Base-by-base conservation (phyloP, 257 asterid species). In the Solanum etuberosum region DNA sequence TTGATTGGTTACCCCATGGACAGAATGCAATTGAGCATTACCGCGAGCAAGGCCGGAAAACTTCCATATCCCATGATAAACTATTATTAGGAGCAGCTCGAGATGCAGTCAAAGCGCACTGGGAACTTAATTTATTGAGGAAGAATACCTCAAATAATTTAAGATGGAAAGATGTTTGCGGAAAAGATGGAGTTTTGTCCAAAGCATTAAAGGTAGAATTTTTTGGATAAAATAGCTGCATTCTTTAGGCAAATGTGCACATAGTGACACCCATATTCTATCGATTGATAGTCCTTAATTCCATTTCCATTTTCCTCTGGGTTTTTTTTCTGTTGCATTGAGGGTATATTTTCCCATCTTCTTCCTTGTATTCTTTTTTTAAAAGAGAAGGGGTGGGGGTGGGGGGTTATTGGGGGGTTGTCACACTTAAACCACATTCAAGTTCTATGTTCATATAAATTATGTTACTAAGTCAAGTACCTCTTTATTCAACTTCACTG, bases 1-100 rank as follows among this genome's bases (percentile, higher is more conserved):
- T 97, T 90, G 99, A 97, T 88, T 97, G 99, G 99, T 91, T 97
- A 90, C 99, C 97, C 32, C 99, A 97, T 81, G 99, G 99, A 18
- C 98, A 94, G 87, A 94, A 94, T 90, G 99, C 99, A 71, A 93
- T 97, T 85, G 97, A 95, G 94, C 99, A 95, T 84, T 97, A 97
- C 57, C 90, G 94, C 63, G 98, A 91, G 87, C 98, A 94, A 90
- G 93, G 94, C 83, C 92, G 99, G 51, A 93, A 93, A 90, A 95
- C 99, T 57, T 94, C 99, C 42, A 90, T 97, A 88, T 97, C 99
- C 70, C 99, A 97, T 86, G 99, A 97, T 92, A 97, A 97, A 86
- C 95, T 97, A 25, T 92, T 97, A 93, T 96, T 97, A 72, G 99
- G 99, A 88, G 98, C 99, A 31, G 99, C 99, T 73, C 92, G 98